Evolutionary conservation across 31 red algal species (phyloP), one percentile per base, ranked within the genome.

Genomic region (Asparagopsis taxiformis): DNA sequence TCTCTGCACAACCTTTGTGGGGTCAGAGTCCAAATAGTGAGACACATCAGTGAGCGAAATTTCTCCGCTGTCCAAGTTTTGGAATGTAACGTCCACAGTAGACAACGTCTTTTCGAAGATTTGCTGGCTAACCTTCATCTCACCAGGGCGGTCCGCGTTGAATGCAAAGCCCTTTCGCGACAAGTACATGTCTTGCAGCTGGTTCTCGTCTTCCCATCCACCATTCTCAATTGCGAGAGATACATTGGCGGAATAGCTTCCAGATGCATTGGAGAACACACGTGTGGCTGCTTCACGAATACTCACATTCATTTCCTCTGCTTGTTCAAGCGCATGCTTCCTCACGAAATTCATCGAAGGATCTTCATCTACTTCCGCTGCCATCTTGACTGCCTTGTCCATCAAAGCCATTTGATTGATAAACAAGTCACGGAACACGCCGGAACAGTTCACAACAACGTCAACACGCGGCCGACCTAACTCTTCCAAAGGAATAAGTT

Each of bases 361-460:
- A 9, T 93, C 76, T 53, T 99, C 96, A 28, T 99, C 82, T 7
- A 82, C 87, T 50, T 99, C 96, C 1, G 96, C 96, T 41, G 91
- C 96, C 96, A 99, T 82, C 74, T 99, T 99, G 59, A 99, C 72
- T 6, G 86, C 96, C 44, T 90, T 79, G 68, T 99, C 96, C 72
- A 99, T 83, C 15, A 99, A 44, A 13, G 87, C 91, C 96, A 99
- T 99, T 49, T 99, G 96, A 68, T 99, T 99, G 53, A 99, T 99
- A 46, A 99, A 95, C 72, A 99, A 79, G 54, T 99, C 96, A 48
- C 96, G 88, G 82, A 99, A 99, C 34, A 99, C 91, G n/a, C 96
- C 96, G 9, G 91, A 94, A 61, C 92, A 94, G 52, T 94, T 99
- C 2, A 99, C 91, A 7, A 99, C 96, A 3, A 99, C 96, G 64